These are phyloP conservation scores for Blumeria graminis DNA, from an alignment of 2,329 filamentous ascomycete species.

Conservation along the genomic window DNA sequence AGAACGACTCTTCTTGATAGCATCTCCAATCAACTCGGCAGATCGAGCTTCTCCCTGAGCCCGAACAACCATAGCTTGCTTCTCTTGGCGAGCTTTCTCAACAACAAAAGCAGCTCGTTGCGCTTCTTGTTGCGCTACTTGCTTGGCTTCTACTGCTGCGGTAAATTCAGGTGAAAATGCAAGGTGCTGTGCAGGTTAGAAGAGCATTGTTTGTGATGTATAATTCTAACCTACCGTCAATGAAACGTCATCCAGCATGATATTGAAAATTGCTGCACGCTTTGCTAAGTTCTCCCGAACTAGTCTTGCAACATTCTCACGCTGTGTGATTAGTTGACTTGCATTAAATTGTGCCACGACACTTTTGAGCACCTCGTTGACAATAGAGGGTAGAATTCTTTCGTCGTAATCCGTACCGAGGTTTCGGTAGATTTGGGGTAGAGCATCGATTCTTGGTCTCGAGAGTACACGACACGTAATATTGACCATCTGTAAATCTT, in stretches of 20 bases:
- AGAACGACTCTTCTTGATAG: slow-evolving; percentile 96
- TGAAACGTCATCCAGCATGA: slow-evolving; percentile 89
- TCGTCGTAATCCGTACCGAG: slow-evolving; percentile 93
- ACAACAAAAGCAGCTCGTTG: slow-evolving; percentile 93
- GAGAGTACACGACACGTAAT: slow-evolving; percentile 98
- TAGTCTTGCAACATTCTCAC: slow-evolving; percentile 81
- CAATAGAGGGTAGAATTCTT: slow-evolving; percentile 85
- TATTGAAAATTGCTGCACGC: slow-evolving; percentile 89
- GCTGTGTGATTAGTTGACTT: slow-evolving; percentile 92
- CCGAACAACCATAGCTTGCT: slow-evolving; percentile 95
- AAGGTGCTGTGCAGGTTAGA: slow-evolving; percentile 27
- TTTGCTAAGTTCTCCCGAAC: slow-evolving; percentile 83
- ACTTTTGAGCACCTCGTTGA: slow-evolving; percentile 96
- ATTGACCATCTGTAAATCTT: slow-evolving; percentile 99
- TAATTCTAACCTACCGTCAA: slow-evolving; percentile 44
- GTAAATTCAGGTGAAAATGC: slow-evolving; percentile 54
- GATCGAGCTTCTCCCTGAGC: slow-evolving; percentile 98
- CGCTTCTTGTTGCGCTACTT: slow-evolving; percentile 71
- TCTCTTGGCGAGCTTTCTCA: slow-evolving; percentile 97
- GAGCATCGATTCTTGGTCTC: slow-evolving; percentile 60
- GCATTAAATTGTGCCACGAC: slow-evolving; percentile 98
- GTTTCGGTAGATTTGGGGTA: slow-evolving; percentile 93
- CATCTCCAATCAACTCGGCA: slow-evolving; percentile 91
- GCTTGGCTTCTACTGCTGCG: slow-evolving; percentile 48
- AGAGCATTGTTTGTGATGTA: too few species aligned